These are phyloP conservation scores for Russula compacta DNA, from an alignment of 768 basidiomycete genomes.

Conservation along the genomic window DNA sequence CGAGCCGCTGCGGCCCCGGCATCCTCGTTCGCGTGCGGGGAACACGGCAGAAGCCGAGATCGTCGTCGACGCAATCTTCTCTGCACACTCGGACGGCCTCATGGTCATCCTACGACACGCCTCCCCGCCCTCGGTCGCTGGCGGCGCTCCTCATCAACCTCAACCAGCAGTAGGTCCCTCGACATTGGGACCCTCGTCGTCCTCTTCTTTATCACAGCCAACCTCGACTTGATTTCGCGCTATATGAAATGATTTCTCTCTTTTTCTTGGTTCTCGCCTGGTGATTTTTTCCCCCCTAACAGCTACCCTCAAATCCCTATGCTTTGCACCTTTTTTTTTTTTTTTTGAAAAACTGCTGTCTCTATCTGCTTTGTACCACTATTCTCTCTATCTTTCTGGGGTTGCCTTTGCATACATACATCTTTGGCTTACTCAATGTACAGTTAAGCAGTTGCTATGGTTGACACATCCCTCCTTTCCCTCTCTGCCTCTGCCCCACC, in stretches of 20 bases:
- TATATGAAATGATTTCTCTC: not conserved
- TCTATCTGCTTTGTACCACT: not conserved
- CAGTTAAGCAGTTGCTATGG: not conserved
- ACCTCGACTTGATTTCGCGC: not conserved
- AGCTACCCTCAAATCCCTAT: not conserved
- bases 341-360: not conserved
- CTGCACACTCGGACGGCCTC: conserved; percentile 77
- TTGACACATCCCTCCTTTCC: not conserved
- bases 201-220: not conserved
- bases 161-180: not conserved
- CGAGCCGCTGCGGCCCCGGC: not conserved
- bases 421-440: not conserved
- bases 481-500: not conserved
- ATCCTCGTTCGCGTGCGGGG: not conserved
- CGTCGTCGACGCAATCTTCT: conserved; percentile 72
- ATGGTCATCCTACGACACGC: conserved; percentile 66
- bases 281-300: not conserved
- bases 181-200: not conserved
- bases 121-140: conserved; percentile 17
- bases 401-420: not conserved
- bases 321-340: not conserved
- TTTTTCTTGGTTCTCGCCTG: not conserved
- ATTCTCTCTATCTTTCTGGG: not conserved
- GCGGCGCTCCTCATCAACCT: not conserved
- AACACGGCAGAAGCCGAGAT: conserved; percentile 32